Percentiles rank a stretch among this genome's conserved stretches.
Evolutionary conservation across 139 green algal species (phyloP).

Genomic region (Volvox reticuliferus): DNA sequence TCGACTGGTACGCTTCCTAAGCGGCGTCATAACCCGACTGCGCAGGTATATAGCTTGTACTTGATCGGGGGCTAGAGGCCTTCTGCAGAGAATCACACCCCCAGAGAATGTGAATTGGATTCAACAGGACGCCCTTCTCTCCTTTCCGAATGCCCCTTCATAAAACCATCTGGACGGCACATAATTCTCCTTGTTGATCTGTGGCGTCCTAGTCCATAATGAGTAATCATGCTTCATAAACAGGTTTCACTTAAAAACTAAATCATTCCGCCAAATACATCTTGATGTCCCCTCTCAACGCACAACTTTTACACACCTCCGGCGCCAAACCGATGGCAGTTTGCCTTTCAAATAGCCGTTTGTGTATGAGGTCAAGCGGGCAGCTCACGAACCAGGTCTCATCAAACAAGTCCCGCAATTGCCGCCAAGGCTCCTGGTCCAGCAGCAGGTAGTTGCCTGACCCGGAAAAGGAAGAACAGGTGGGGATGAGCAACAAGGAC

Average conservation of each 20-base stretch:
- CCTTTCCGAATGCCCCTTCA: no score
- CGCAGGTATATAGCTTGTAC: neutral
- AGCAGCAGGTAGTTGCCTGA: conserved; percentile 96
- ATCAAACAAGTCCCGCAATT: conserved; percentile 69
- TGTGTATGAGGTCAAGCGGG: conserved; percentile 75
- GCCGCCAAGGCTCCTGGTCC: conserved; percentile 64
- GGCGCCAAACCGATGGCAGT: conserved; percentile 64
- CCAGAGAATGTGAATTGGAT: no score
- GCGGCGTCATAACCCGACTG: neutral
- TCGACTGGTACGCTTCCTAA: neutral
- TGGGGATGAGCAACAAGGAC: neutral
- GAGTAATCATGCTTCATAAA: no score
- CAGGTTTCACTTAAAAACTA: neutral
- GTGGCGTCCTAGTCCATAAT: neutral
- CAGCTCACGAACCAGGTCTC: conserved; percentile 85
- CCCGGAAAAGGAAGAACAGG: neutral
- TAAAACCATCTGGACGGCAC: neutral
- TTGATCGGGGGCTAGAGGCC: neutral
- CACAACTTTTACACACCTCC: conserved; percentile 38
- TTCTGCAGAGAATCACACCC: neutral
- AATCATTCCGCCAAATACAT: neutral
- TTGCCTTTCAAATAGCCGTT: conserved; percentile 72
- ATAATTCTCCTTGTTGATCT: neutral
- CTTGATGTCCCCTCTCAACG: neutral
- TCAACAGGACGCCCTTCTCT: no score